These are phyloP conservation scores for Cercophora sp. DNA, from an alignment of 495 filamentous ascomycete species.

Conservation along the genomic window DNA sequence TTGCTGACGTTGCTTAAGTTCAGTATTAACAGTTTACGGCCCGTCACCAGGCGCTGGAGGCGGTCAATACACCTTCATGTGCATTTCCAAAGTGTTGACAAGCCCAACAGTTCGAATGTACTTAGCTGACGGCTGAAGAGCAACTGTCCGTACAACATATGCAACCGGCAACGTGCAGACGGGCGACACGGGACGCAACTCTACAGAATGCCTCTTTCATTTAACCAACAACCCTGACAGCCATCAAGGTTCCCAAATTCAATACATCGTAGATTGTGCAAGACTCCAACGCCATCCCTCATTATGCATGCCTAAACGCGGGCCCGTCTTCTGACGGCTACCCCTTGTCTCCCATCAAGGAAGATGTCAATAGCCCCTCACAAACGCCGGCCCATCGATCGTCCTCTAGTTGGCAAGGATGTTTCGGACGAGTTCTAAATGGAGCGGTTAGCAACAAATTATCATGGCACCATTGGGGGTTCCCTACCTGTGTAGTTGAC, in stretches of 20 bases:
- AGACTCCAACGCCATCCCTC: slow-evolving; percentile 33
- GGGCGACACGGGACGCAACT: too few relatives aligned
- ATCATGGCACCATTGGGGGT: neutral
- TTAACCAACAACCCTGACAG: neutral
- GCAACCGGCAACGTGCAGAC: too few relatives aligned
- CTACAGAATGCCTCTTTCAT: neutral
- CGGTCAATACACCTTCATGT: too few relatives aligned
- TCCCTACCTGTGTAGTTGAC: slow-evolving; percentile 88
- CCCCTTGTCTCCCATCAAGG: neutral
- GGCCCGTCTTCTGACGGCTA: slow-evolving; percentile 2
- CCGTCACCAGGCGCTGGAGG: too few relatives aligned
- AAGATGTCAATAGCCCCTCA: neutral
- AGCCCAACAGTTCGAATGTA: too few relatives aligned
- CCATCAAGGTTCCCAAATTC: slow-evolving; percentile 24
- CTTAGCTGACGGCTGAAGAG: too few relatives aligned
- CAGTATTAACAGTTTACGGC: too few relatives aligned
- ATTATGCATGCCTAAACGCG: slow-evolving; percentile 23
- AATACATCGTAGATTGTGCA: slow-evolving; percentile 25
- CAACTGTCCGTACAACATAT: too few relatives aligned
- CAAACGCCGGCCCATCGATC: slow-evolving; percentile 7
- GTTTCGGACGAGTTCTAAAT: slow-evolving; percentile 82
- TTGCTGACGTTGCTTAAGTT: too few relatives aligned
- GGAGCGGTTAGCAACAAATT: neutral
- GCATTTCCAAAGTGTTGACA: too few relatives aligned
- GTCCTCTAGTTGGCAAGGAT: slow-evolving; percentile 79